Evolutionary conservation across 2,329 filamentous ascomycete species (phyloP).

Genomic region (Microcyclospora tardicrescens): DNA sequence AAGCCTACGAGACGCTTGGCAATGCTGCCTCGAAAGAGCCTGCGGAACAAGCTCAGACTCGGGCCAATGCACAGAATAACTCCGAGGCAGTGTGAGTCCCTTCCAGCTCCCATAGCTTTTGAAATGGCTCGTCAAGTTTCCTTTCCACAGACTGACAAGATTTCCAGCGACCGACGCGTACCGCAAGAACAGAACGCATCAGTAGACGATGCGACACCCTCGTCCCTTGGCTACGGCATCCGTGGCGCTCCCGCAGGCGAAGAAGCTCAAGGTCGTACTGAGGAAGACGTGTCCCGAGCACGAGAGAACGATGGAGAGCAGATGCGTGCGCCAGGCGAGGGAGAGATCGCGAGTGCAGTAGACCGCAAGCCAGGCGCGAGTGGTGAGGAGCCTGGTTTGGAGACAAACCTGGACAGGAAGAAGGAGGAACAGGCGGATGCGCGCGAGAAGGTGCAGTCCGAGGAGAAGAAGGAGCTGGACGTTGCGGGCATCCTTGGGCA

Average conservation of each 20-base stretch:
- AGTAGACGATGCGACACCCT: constrained; percentile 24
- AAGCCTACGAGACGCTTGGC: constrained; percentile 34
- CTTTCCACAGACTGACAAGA: background rate
- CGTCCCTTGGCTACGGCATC: constrained; percentile 29
- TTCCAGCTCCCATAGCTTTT: background rate
- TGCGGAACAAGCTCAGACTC: constrained; percentile 23
- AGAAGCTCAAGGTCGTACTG: constrained; percentile 26
- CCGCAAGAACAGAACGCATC: constrained; percentile 25
- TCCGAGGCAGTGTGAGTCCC: constrained; percentile 9
- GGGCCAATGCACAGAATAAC: constrained; percentile 21
- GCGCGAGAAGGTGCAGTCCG: constrained; percentile 28
- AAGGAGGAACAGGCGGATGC: constrained; percentile 35
- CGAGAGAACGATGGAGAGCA: constrained; percentile 36
- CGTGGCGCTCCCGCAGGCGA: constrained; percentile 33
- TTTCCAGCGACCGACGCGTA: constrained; percentile 23
- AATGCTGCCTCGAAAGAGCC: constrained; percentile 34
- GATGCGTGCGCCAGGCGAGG: constrained; percentile 37
- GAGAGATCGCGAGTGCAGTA: constrained; percentile 31
- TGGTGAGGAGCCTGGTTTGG: constrained; percentile 26
- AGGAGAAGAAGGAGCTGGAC: constrained; percentile 25
- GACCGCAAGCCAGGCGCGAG: constrained; percentile 22
- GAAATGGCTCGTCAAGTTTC: background rate
- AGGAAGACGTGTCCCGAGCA: constrained; percentile 30
- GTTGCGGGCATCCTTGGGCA: constrained; percentile 33
- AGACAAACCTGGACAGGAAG: constrained; percentile 36